Evolutionary conservation across 495 filamentous ascomycete species (phyloP).

Genomic region (Durotheca rogersii): DNA sequence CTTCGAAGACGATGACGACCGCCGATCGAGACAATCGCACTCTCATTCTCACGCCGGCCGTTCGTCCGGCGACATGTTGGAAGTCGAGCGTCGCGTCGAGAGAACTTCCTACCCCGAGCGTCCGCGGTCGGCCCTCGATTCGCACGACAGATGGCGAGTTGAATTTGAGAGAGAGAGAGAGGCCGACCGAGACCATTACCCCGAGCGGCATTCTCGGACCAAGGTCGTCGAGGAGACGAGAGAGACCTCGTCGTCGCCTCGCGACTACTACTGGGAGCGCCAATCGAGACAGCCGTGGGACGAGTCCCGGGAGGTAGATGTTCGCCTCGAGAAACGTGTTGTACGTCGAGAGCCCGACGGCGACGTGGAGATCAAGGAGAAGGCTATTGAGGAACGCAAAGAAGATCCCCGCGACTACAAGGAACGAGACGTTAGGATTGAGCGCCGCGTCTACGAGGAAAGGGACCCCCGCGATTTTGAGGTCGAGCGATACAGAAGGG

Average conservation of each 20-base stretch:
- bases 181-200: slow-evolving; percentile 43
- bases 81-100: slow-evolving; percentile 50
- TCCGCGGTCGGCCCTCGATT: slow-evolving; percentile 46
- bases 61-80: slow-evolving; percentile 42
- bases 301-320: slow-evolving; percentile 40
- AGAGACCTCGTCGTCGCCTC: slow-evolving; percentile 38
- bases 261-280: slow-evolving; percentile 44
- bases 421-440: slow-evolving; percentile 48
- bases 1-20: slow-evolving; percentile 54
- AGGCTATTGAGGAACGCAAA: slow-evolving; percentile 26
- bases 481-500: slow-evolving; percentile 63
- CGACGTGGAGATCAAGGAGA: slow-evolving; percentile 33
- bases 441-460: slow-evolving; percentile 47
- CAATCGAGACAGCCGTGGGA: slow-evolving; percentile 40
- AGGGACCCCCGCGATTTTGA: slow-evolving; percentile 49
- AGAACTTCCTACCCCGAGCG: slow-evolving; percentile 48
- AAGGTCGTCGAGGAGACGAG: slow-evolving; percentile 43
- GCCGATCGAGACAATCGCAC: slow-evolving; percentile 44
- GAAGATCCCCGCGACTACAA: slow-evolving; percentile 35
- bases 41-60: slow-evolving; percentile 38
- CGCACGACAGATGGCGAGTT: slow-evolving; percentile 53
- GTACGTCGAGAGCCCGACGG: slow-evolving; percentile 41
- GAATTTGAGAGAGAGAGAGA: slow-evolving; percentile 61
- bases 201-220: slow-evolving; percentile 32
- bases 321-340: slow-evolving; percentile 46